phyloP scores from a whole-genome alignment of 2,329 filamentous ascomycete genomes.

The Pseudogymnoascus sp. region DNA sequence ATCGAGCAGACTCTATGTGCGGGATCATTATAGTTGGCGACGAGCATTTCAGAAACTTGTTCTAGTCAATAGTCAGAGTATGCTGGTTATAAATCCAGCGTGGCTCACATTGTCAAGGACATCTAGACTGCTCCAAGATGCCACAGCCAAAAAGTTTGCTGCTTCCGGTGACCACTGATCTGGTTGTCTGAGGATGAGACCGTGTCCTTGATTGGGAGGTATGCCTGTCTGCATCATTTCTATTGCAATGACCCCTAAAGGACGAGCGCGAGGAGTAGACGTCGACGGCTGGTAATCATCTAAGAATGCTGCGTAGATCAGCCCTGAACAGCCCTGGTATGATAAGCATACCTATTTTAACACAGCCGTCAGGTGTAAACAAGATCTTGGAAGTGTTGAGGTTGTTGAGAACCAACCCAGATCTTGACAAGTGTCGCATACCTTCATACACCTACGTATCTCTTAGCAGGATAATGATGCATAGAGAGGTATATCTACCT shows the following conservation, averaged over 20 bases:
- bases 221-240: constrained; percentile 10
- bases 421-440: constrained; percentile 13
- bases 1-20: no score
- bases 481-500: constrained; percentile 9
- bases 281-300: constrained; percentile 6
- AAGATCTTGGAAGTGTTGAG: not conserved
- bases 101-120: no score
- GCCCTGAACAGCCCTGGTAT: not conserved
- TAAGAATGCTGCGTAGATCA: constrained; percentile 8
- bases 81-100: no score
- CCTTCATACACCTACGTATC: constrained; percentile 13
- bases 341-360: constrained; percentile 11
- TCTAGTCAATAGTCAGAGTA: no score
- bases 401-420: constrained; percentile 9
- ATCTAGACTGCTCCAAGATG: constrained; percentile 9
- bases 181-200: constrained; percentile 4
- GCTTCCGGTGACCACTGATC: constrained; percentile 10
- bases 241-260: constrained; percentile 10
- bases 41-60: no score
- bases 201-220: not conserved
- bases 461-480: not conserved
- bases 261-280: not conserved
- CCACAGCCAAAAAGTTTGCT: constrained; percentile 11
- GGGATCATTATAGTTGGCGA: no score
- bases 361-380: constrained; percentile 9